Evolutionary conservation across 2,329 filamentous ascomycete genomes (phyloP), one percentile per base, ranked within the genome.

Genomic region (Stachybotrys elegans): DNA sequence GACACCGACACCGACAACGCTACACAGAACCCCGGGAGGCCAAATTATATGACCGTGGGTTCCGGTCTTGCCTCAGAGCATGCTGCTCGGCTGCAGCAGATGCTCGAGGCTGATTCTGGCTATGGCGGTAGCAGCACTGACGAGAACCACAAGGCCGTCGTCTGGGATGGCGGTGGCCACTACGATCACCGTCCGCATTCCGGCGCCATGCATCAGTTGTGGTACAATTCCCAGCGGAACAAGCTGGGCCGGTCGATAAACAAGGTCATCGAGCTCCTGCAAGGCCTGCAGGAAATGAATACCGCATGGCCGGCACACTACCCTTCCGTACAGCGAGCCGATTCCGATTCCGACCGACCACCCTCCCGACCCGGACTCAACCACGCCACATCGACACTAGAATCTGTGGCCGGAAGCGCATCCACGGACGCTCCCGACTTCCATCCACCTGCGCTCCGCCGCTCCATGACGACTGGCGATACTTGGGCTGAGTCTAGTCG

Each of bases 261-360:
- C 58, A 81, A 83, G 54, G 92, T 91, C 8, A 81, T 96, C 46
- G 89, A 96, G 48, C 81, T 89, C 3, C 70, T 98, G 51, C 84
- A 86, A 62, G 81, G 81, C 47, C 76, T 98, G 45, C 91, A 95
- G 65, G 78, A 91, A 50, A 93, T 88, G 77, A 98, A 98, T 59
- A 72, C 84, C 13, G 79, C 83, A 58, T 97, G 93, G 93, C 93
- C 93, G 2, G 92, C 91, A 23, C 88, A 94, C 61, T 98, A 98
- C 62, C 93, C 93, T 43, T 88, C 91, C 3, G 83, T 92, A 4
- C 83, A 89, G 59, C 75, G 81, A 51, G 61, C 79, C 25, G 75
- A 79, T 48, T 55, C 68, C 36, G 56, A 68, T n/a, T 57, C 69
- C 22, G 62, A 53, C 25, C 65, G 71, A 40, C 70, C 75, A 22